These are phyloP conservation scores for Orbilia quercus DNA, from an alignment of 2,329 filamentous ascomycete genomes.

Conservation along the genomic window DNA sequence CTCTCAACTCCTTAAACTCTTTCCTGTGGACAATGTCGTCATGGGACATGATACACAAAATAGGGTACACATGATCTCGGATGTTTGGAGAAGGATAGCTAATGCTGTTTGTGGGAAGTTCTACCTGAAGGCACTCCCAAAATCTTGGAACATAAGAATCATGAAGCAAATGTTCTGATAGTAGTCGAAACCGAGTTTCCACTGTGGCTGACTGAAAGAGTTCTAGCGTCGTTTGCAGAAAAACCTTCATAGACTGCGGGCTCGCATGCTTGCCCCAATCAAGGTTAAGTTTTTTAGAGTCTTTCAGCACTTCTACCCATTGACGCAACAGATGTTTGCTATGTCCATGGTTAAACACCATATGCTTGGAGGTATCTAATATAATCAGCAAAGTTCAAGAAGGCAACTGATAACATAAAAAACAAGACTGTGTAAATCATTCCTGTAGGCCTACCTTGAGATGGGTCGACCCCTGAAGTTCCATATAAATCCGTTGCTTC, in stretches of 20 bases:
- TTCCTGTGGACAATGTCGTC: constrained; percentile 17
- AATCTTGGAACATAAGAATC: constrained; percentile 24
- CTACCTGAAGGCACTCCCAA: constrained; percentile 32
- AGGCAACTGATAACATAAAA: neutral
- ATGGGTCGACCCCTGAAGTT: neutral
- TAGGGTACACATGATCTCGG: constrained; percentile 31
- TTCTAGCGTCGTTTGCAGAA: constrained; percentile 18
- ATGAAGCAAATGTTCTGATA: constrained; percentile 33
- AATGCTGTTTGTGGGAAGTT: constrained; percentile 29
- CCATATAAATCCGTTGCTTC: neutral
- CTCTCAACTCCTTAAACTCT: constrained; percentile 21
- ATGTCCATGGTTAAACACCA: constrained; percentile 18
- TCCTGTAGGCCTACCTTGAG: constrained; percentile 9
- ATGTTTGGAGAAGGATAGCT: constrained; percentile 30
- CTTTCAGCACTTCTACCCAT: constrained; percentile 15
- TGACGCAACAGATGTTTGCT: constrained; percentile 8
- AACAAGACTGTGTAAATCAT: too few relatives aligned
- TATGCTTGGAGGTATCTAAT: neutral
- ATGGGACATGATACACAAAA: constrained; percentile 38
- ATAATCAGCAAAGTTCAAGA: neutral
- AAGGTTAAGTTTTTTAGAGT: constrained; percentile 15
- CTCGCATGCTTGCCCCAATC: constrained; percentile 22
- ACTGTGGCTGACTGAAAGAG: constrained; percentile 19
- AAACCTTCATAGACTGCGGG: constrained; percentile 26
- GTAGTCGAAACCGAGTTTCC: constrained; percentile 18